A percentile compares a stretch with the other conserved stretches of the same genome.
These are phyloP conservation scores for Hymenoscyphus fraxineus DNA, from an alignment of 2,329 filamentous ascomycete genomes.

Conservation along the genomic window DNA sequence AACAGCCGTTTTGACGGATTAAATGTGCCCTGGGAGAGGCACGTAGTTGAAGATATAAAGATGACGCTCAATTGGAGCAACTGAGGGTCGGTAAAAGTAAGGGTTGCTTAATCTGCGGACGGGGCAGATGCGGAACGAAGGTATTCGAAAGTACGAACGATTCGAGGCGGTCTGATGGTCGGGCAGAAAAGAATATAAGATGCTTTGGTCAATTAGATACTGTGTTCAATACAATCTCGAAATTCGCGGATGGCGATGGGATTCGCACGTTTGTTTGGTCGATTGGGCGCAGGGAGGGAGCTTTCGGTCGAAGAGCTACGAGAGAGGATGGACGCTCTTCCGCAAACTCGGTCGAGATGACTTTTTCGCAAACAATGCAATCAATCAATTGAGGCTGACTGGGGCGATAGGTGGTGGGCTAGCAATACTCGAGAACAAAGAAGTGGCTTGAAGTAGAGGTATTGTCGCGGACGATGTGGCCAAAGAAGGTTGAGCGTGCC, in stretches of 20 bases:
- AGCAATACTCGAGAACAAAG: constrained; percentile 34
- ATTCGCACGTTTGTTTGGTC: neutral
- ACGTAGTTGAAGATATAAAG: constrained; percentile 32
- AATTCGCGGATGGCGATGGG: neutral
- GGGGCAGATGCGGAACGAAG: neutral
- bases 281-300: neutral
- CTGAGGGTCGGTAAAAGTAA: constrained; percentile 7
- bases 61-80: constrained; percentile 19
- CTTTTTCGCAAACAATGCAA: neutral
- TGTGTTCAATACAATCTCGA: constrained; percentile 20
- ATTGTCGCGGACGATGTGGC: constrained; percentile 27
- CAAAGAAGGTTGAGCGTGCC: constrained; percentile 16
- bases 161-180: constrained; percentile 12
- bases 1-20: constrained; percentile 75
- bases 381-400: neutral
- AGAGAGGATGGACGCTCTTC: neutral
- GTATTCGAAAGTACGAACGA: constrained; percentile 11
- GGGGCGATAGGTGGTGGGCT: neutral
- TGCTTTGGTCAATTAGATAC: constrained; percentile 23
- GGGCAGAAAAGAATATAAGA: constrained; percentile 14
- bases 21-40: constrained; percentile 38
- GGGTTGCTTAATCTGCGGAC: neutral
- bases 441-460: constrained; percentile 29
- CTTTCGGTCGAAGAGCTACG: neutral
- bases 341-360: neutral